These are phyloP conservation scores for Boletus insuetus DNA, from an alignment of 768 basidiomycete genomes.

Conservation along the genomic window DNA sequence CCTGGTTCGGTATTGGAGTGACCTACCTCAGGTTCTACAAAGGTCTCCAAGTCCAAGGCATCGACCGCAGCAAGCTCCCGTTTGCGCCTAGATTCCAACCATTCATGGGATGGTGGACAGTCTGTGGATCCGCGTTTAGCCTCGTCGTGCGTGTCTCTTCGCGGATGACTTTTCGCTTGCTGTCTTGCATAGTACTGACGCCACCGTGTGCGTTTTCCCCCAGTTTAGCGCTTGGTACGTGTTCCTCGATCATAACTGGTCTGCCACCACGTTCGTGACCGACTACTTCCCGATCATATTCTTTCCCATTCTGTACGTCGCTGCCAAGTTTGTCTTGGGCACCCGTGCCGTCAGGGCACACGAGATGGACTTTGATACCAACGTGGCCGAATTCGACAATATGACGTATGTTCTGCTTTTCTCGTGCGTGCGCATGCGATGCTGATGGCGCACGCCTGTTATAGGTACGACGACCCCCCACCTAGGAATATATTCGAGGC, in stretches of 20 bases:
- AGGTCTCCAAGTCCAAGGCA: constrained; percentile 49
- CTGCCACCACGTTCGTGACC: constrained; percentile 38
- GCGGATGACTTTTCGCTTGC: too few species aligned
- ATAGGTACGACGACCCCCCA: constrained; percentile 26
- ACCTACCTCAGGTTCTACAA: constrained; percentile 47
- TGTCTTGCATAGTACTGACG: too few species aligned
- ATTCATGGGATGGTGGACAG: constrained; percentile 38
- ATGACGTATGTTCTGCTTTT: constrained; percentile 17
- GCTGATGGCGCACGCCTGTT: background rate
- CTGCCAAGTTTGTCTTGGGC: constrained; percentile 18
- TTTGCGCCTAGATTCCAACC: constrained; percentile 43
- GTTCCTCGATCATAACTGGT: constrained; percentile 38
- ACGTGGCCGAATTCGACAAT: constrained; percentile 29
- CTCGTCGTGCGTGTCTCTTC: constrained; percentile 34
- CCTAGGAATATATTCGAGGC: constrained; percentile 27
- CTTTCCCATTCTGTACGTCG: constrained; percentile 47
- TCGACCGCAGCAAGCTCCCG: constrained; percentile 46
- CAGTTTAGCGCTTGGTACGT: constrained; percentile 40
- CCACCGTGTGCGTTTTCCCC: too few species aligned
- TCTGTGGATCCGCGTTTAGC: constrained; percentile 25
- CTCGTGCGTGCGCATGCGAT: background rate
- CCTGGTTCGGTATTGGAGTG: constrained; percentile 44
- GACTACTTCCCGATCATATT: constrained; percentile 40
- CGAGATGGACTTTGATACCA: constrained; percentile 29
- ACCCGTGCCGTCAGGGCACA: background rate